A percentile compares a stretch with the other conserved stretches of the same genome.
phyloP scores from a whole-genome alignment of 2,329 filamentous ascomycete species.

The Colletotrichum filicis region DNA sequence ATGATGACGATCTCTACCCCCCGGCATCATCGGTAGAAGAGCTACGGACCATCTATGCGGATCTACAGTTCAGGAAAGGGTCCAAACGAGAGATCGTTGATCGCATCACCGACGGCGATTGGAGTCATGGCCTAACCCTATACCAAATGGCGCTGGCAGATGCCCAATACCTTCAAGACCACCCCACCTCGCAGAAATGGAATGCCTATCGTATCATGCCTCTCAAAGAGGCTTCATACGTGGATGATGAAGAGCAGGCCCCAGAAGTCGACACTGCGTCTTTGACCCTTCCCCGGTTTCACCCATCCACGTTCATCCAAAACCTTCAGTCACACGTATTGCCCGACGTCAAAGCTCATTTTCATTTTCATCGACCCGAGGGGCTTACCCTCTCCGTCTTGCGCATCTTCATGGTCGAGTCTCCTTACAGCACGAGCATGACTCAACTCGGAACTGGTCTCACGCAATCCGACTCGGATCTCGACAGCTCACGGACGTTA shows the following conservation, averaged over 20 bases:
- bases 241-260: conserved; percentile 49
- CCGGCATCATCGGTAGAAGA: conserved; percentile 73
- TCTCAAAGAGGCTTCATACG: conserved; percentile 53
- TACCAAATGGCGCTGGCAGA: conserved; percentile 78
- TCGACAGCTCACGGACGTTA: conserved; percentile 77
- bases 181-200: conserved; percentile 73
- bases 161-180: conserved; percentile 73
- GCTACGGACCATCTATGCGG: conserved; percentile 72
- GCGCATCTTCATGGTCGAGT: conserved; percentile 83
- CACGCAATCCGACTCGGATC: conserved; percentile 49
- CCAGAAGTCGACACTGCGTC: conserved; percentile 54
- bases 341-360: conserved; percentile 86
- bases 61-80: conserved; percentile 69
- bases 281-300: conserved; percentile 74
- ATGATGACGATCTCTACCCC: conserved; percentile 75
- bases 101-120: conserved; percentile 75
- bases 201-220: conserved; percentile 69
- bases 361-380: conserved; percentile 79
- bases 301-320: conserved; percentile 82
- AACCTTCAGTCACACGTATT: conserved; percentile 80
- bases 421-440: conserved; percentile 74
- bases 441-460: conserved; percentile 49
- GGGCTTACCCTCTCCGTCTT: conserved; percentile 77
- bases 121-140: conserved; percentile 71
- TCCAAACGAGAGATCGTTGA: conserved; percentile 72